Conservation (phyloP, 2,329 filamentous ascomycete species). For the Cladosporium sp. region DNA sequence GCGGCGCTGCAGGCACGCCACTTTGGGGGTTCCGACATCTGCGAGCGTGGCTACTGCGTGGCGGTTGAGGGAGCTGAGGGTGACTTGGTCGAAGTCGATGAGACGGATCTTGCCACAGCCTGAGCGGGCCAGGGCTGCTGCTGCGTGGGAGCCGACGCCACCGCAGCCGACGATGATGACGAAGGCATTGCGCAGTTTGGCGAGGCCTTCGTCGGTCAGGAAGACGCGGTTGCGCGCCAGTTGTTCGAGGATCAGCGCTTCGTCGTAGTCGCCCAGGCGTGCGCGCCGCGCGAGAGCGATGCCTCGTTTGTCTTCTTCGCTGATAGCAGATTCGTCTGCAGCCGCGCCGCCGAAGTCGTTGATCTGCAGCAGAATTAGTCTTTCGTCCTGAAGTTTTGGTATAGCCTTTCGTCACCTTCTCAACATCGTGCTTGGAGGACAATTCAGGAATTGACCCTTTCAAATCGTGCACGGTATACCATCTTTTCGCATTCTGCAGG, state of each 20-base stretch:
- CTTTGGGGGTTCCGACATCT: slow-evolving; percentile 90
- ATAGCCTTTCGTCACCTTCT: slow-evolving; percentile 39
- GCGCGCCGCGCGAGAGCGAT: slow-evolving; percentile 57
- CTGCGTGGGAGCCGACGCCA: slow-evolving; percentile 89
- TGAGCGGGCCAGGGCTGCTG: slow-evolving; percentile 78
- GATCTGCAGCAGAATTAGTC: slow-evolving; percentile 43
- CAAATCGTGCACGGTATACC: slow-evolving; percentile 52
- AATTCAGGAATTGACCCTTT: slow-evolving; percentile 60
- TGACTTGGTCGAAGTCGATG: slow-evolving; percentile 97
- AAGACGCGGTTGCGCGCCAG: slow-evolving; percentile 91
- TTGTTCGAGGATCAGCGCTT: slow-evolving; percentile 88
- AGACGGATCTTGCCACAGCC: slow-evolving; percentile 84
- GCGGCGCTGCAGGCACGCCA: slow-evolving; percentile 73
- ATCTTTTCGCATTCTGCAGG: slow-evolving; percentile 52
- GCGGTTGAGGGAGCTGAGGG: slow-evolving; percentile 87
- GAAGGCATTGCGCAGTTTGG: slow-evolving; percentile 74
- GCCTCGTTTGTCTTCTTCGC: slow-evolving; percentile 55
- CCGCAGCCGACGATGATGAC: slow-evolving; percentile 89
- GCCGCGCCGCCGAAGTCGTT: slow-evolving; percentile 58
- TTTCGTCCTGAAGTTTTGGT: neutral
- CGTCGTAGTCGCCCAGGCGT: slow-evolving; percentile 60
- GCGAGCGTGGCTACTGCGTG: slow-evolving; percentile 91
- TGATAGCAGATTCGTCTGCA: slow-evolving; percentile 33
- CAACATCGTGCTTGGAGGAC: slow-evolving; percentile 47
- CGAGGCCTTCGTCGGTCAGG: slow-evolving; percentile 74